These are phyloP conservation scores for Leishmania major DNA, from an alignment of 208 protist genomes.

Conservation along the genomic window DNA sequence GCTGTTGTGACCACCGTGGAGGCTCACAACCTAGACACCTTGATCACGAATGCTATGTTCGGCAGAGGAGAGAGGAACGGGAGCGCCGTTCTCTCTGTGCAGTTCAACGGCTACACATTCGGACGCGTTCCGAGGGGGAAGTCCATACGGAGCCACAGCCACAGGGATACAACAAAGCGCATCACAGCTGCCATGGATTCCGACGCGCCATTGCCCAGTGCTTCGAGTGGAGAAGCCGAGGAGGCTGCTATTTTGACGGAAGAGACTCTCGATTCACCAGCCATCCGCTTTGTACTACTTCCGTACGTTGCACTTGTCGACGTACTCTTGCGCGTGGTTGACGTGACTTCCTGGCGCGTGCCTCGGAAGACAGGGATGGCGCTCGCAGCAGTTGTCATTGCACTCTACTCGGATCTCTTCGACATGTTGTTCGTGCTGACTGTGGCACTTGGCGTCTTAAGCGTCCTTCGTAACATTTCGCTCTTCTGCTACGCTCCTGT, in stretches of 20 bases:
- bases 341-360: constrained; percentile 68
- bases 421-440: constrained; percentile 52
- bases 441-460: constrained; percentile 36
- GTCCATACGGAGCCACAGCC: constrained; percentile 33
- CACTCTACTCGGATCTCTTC: constrained; percentile 53
- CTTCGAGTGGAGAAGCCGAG: background rate
- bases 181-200: constrained; percentile 9
- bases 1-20: constrained; percentile 58
- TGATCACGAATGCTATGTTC: constrained; percentile 75
- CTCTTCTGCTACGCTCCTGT: constrained; percentile 60
- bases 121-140: constrained; percentile 43
- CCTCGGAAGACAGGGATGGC: constrained; percentile 60
- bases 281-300: constrained; percentile 72
- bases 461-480: constrained; percentile 47
- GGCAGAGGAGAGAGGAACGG: constrained; percentile 66
- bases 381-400: constrained; percentile 50
- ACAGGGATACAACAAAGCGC: background rate
- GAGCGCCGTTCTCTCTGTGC: constrained; percentile 72
- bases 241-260: background rate
- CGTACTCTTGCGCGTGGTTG: constrained; percentile 48
- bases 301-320: constrained; percentile 81
- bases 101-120: constrained; percentile 72
- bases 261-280: constrained; percentile 42
- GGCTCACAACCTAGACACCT: constrained; percentile 66
- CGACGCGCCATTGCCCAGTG: constrained; percentile 6